Evolutionary conservation across 345 rosid genomes (phyloP), one percentile per base, ranked within the genome.

Genomic region (Populus tremula): DNA sequence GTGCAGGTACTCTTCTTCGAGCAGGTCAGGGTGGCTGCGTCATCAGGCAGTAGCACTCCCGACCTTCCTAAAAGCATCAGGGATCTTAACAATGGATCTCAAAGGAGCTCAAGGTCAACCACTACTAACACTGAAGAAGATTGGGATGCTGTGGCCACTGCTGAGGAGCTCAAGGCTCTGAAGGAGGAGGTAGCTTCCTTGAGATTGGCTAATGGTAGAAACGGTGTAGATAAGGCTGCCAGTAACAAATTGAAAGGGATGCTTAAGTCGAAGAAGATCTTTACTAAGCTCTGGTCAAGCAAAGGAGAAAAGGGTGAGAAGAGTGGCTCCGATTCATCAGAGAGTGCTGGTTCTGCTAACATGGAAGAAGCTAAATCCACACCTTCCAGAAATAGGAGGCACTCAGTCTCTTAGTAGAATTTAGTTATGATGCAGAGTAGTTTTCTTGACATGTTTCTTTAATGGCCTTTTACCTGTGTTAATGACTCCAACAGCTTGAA

Each of bases 1-100:
- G 94, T 91, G 10, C 98, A 90, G 80, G 90, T 90, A 66, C 94
- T 91, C 73, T 93, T 91, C 84, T 93, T 91, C 0, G 98, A 93
- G 82, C 97, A 92, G 82, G 92, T 90, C 53, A 84, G 93, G 77
- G 86, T 76, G 6, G 87, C 92, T 7, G 93, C 93, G 16, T 86
- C 91, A 1, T 93, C 98, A 1, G 98, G 97, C 49, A 87, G 93
- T 38, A 93, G 94, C 87, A 93, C 93, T 17, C 97, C 98, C 0
- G 95, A 92, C 78, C 85, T 93, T 4, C 90, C 96, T 5, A 88
- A 74, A 78, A 84, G 87, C 73, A 80, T 79, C 16, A 77, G 85
- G 82, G 93, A 91, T 35, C 85, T 93, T 71, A 88, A 85, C 35
- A 86, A 87, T 11, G 88, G 86, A 23, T 84, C 87, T 14, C 83